A percentile compares a stretch with the other conserved stretches of the same genome.
These are phyloP conservation scores for Ceratocystis diversiconidia DNA, from an alignment of 2,329 filamentous ascomycete genomes.

Conservation along the genomic window DNA sequence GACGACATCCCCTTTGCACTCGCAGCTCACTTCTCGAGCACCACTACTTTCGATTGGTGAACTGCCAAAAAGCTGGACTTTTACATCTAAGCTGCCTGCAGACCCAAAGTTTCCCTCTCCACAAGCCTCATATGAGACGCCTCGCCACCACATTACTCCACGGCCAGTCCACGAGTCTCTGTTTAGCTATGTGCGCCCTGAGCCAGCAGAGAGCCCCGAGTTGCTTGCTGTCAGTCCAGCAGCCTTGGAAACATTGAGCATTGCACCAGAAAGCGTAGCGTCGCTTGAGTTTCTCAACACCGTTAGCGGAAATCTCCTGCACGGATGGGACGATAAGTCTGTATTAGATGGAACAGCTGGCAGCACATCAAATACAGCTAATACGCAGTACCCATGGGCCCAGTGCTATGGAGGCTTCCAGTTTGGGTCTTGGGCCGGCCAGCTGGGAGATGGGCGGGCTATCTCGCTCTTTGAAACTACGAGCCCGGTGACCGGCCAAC, in stretches of 20 bases:
- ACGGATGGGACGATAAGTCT: slow-evolving; percentile 59
- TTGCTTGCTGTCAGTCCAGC: slow-evolving; percentile 66
- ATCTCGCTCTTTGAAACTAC: slow-evolving; percentile 88
- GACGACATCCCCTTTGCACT: background rate
- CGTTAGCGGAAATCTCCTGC: slow-evolving; percentile 69
- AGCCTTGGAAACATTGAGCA: slow-evolving; percentile 68
- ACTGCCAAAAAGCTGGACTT: slow-evolving; percentile 51
- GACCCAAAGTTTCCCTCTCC: slow-evolving; percentile 72
- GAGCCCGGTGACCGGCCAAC: slow-evolving; percentile 52
- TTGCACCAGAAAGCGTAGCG: slow-evolving; percentile 51
- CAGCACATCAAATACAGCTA: background rate
- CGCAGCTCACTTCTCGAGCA: background rate
- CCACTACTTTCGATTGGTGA: slow-evolving; percentile 31
- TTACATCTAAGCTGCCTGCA: slow-evolving; percentile 54
- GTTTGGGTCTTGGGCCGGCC: slow-evolving; percentile 83
- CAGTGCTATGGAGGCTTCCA: slow-evolving; percentile 87
- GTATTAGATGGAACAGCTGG: slow-evolving; percentile 39
- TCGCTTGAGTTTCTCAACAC: slow-evolving; percentile 62
- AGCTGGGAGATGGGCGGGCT: slow-evolving; percentile 84
- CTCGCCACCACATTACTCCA: slow-evolving; percentile 61
- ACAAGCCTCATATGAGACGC: slow-evolving; percentile 63
- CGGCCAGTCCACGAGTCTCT: slow-evolving; percentile 72
- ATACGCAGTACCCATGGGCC: slow-evolving; percentile 67
- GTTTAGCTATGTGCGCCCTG: slow-evolving; percentile 83
- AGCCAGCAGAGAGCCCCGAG: slow-evolving; percentile 56